Percentiles rank a stretch among this genome's conserved stretches.
Evolutionary conservation across 1,139 yeast species (phyloP).

Genomic region (Hyphopichia buzzinii): DNA sequence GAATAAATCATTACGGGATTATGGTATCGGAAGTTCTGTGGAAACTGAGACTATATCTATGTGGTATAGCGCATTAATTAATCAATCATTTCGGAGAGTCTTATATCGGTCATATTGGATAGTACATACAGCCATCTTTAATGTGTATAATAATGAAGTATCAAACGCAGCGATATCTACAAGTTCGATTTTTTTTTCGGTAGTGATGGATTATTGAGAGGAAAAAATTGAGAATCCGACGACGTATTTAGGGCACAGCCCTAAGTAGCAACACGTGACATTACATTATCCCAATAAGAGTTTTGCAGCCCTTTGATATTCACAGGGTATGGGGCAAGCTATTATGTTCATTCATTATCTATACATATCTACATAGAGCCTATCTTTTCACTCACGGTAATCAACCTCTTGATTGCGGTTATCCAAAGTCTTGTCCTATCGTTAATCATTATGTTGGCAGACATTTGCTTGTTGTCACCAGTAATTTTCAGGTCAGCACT

Average conservation of each 20-base stretch:
- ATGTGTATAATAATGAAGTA: conserved; percentile 8
- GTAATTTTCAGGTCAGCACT: conserved; percentile 47
- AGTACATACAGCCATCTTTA: conserved; percentile 36
- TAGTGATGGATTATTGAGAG: not conserved
- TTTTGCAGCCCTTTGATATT: too few relatives aligned
- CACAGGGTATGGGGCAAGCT: too few relatives aligned
- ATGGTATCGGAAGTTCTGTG: too few relatives aligned
- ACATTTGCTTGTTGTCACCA: conserved; percentile 38
- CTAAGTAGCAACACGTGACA: conserved; percentile 5
- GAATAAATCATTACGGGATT: too few relatives aligned
- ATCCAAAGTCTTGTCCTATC: conserved; percentile 79
- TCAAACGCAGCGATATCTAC: conserved; percentile 3
- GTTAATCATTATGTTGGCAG: conserved; percentile 77
- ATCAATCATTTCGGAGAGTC: too few relatives aligned
- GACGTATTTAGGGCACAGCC: conserved; percentile 2
- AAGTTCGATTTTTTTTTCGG: conserved; percentile 1
- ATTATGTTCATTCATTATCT: too few relatives aligned
- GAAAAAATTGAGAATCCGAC: too few relatives aligned
- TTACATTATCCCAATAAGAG: not conserved
- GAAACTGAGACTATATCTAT: too few relatives aligned
- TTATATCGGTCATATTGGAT: too few relatives aligned
- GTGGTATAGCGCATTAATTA: too few relatives aligned
- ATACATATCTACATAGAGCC: too few relatives aligned
- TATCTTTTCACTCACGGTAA: conserved; percentile 51
- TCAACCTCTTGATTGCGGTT: conserved; percentile 65